Conservation (phyloP, 2,329 filamentous ascomycete genomes). For the Aspergillus carbonarius region DNA sequence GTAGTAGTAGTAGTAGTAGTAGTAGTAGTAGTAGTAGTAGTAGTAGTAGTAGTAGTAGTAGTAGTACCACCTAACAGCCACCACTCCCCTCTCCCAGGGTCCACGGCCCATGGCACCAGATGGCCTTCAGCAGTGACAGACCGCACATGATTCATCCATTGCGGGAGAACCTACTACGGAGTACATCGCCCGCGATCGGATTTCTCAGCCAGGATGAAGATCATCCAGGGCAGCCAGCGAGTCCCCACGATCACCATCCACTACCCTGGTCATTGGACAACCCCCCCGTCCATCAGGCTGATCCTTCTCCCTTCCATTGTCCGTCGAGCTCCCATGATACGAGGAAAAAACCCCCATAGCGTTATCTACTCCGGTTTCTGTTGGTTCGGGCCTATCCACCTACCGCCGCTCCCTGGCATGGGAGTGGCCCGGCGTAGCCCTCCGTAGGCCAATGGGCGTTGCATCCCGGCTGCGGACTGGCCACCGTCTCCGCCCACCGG, state of each 20-base stretch:
- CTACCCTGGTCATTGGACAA: neutral
- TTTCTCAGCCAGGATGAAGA: neutral
- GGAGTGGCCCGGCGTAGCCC: neutral
- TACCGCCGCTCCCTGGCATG: neutral
- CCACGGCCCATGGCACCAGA: neutral
- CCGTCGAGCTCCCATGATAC: slow-evolving; percentile 15
- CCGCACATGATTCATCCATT: too few relatives aligned
- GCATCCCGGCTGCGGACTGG: neutral
- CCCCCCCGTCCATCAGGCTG: neutral
- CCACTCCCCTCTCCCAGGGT: neutral
- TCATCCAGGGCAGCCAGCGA: neutral
- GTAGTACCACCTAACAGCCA: too few relatives aligned
- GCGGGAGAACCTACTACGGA: neutral
- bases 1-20: too few relatives aligned
- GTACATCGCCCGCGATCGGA: neutral
- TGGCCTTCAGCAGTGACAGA: neutral
- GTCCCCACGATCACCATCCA: neutral
- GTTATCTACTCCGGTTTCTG: slow-evolving; percentile 7
- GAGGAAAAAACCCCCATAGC: slow-evolving; percentile 20
- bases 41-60: too few relatives aligned
- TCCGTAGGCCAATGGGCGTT: neutral
- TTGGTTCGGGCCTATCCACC: slow-evolving; percentile 16
- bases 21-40: too few relatives aligned
- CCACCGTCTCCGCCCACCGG: neutral
- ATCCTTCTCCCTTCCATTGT: neutral